Evolutionary conservation across 371 early-diverging fungal species (phyloP), one percentile per base, ranked within the genome.

Genomic region (Mucor velutinosus): DNA sequence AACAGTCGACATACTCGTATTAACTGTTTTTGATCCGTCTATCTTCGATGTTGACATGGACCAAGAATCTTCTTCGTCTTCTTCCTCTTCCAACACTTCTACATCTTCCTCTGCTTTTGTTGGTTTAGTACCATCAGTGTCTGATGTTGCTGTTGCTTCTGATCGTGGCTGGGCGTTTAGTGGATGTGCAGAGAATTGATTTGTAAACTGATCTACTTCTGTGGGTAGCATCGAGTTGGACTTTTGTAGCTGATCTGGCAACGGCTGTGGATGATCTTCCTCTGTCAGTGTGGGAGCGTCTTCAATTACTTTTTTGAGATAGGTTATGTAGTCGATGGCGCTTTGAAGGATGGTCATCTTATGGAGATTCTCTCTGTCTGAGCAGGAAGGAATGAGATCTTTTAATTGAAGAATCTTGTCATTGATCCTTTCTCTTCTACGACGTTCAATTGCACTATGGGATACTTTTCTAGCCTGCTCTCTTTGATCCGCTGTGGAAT

Each of bases 381-480:
- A 76, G 67, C 91, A 91, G 15, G 76, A 64, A n/a, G 84, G 84
- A 10, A 84, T 77, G 35, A 84, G 61, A n/a, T 76, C 72, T 37
- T 80, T 81, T 4, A 84, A 69, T 60, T 84, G 81, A n/a, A 72
- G 64, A 10, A 84, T 84, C 58, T 84, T 81, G 72, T 90, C 91
- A 67, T 93, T 92, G 74, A 92, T 91, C 30, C 87, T 82, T 61
- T 93, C 92, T 43, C 93, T 87, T 43, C 93, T 82, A 5, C 92
- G 83, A 27, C 91, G 82, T 65, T 93, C 93, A 25, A 92, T 91
- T 10, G 92, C 90, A 30, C 91, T 90, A 60, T 93, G 93, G 0
- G 91, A 89, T 10, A 88, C 82, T 66, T 89, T 90, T 53, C 90
- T 86, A 37, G 84, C 78, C 49, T 85, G 70, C 57, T 87, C 87